These are phyloP conservation scores for Penicillium expansum DNA, from an alignment of 2,329 filamentous ascomycete species.

Conservation along the genomic window DNA sequence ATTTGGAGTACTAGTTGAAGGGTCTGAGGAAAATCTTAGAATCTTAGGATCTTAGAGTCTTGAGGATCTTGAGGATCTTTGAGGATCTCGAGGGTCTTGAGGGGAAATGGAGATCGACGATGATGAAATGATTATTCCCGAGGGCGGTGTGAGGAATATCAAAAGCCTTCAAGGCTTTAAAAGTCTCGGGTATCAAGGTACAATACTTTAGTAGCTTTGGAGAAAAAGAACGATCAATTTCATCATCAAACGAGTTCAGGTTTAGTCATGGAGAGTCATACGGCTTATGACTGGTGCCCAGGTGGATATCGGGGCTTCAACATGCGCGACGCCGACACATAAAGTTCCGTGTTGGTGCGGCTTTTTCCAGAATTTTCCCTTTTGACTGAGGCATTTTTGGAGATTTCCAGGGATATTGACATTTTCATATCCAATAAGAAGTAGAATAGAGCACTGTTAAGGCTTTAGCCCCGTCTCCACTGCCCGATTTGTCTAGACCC, in stretches of 20 bases:
- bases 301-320: neutral
- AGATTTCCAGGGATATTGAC: neutral
- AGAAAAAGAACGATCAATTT: neutral
- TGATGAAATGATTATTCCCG: constrained; percentile 16
- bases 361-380: constrained; percentile 5
- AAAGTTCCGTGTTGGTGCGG: neutral
- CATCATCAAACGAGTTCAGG: neutral
- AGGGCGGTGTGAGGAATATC: constrained; percentile 12
- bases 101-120: neutral
- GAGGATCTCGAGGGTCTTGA: neutral
- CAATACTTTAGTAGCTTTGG: too few relatives aligned
- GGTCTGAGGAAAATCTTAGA: neutral
- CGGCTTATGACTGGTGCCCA: neutral
- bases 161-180: neutral
- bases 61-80: neutral
- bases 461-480: constrained; percentile 4
- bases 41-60: neutral
- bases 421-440: neutral
- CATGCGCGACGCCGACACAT: neutral
- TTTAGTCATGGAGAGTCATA: neutral
- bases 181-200: neutral
- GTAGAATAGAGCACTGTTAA: neutral
- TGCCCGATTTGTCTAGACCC: neutral
- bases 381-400: constrained; percentile 1
- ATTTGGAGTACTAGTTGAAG: neutral